phyloP scores from a whole-genome alignment of 1,139 yeast species.

The Geotrichum candidum region DNA sequence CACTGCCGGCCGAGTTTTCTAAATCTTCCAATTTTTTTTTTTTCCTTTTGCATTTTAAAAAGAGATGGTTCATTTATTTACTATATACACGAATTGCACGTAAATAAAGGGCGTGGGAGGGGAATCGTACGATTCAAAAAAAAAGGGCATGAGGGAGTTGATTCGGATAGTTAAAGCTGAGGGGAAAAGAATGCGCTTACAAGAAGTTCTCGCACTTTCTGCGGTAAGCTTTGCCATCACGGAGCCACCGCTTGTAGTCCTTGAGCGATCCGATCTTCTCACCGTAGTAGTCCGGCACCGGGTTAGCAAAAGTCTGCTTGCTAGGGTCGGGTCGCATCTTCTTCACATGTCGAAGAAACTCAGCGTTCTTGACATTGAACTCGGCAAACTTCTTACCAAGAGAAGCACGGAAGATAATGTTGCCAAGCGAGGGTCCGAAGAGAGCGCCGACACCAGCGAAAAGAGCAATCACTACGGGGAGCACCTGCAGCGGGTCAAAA shows the following conservation, averaged over 20 bases:
- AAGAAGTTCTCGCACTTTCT: conserved; percentile 80
- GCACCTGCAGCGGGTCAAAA: conserved; percentile 75
- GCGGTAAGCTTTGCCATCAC: conserved; percentile 88
- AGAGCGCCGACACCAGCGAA: conserved; percentile 77
- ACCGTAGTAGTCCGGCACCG: conserved; percentile 96
- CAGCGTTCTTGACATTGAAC: conserved; percentile 53
- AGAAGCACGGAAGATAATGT: conserved; percentile 53
- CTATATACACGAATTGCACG: not conserved
- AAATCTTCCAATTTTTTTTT: not conserved
- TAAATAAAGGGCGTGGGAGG: not conserved
- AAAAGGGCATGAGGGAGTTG: not conserved
- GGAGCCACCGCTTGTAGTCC: conserved; percentile 89
- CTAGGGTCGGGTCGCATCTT: conserved; percentile 86
- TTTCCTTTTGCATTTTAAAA: not conserved
- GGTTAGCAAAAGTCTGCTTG: conserved; percentile 87
- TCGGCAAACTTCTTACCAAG: conserved; percentile 41
- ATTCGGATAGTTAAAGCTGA: not conserved
- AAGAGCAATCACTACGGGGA: conserved; percentile 47
- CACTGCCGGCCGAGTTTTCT: not conserved
- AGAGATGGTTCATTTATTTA: not conserved
- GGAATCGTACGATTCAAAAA: not conserved
- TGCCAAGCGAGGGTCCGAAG: conserved; percentile 79
- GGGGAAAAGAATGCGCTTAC: conserved; percentile 30
- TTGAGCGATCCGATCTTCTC: conserved; percentile 84
- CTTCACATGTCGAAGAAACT: conserved; percentile 66